A percentile compares a stretch with the other conserved stretches of the same genome.
phyloP scores from a whole-genome alignment of 371 early-diverging fungal species.

The Haplosporangium sp. region DNA sequence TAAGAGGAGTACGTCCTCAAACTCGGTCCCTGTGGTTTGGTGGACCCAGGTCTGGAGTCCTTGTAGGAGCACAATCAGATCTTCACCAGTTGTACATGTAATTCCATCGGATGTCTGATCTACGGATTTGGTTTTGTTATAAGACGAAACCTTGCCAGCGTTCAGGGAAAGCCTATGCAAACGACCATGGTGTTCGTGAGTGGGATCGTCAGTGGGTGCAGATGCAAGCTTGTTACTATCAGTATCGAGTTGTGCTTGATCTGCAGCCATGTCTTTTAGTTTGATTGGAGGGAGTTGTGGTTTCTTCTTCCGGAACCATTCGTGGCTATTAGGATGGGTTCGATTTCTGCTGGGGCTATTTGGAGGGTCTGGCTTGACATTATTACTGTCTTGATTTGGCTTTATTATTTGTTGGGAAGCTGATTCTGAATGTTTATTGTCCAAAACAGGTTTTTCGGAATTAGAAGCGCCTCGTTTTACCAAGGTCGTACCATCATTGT shows the following conservation, averaged over 20 bases:
- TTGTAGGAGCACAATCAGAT: constrained; percentile 34
- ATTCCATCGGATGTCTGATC: constrained; percentile 47
- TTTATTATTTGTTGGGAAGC: constrained; percentile 1
- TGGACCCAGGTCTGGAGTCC: constrained; percentile 25
- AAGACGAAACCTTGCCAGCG: constrained; percentile 31
- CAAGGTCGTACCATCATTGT: not conserved
- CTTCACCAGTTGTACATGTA: constrained; percentile 47
- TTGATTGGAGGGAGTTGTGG: constrained; percentile 15
- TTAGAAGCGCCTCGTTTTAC: constrained; percentile 1
- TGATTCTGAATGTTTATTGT: not conserved
- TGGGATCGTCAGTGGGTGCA: not conserved
- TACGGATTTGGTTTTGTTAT: constrained; percentile 10
- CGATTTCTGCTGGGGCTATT: not conserved
- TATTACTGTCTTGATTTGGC: not conserved
- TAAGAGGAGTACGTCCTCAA: constrained; percentile 34
- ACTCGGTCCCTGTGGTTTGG: constrained; percentile 18
- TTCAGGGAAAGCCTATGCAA: constrained; percentile 19
- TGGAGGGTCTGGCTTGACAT: not conserved
- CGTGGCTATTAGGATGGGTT: not conserved
- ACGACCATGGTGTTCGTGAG: not conserved
- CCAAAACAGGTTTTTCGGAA: not conserved
- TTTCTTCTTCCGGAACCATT: constrained; percentile 27
- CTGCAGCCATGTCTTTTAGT: not conserved
- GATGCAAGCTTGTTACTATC: not conserved
- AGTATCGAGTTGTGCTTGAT: not conserved